phyloP scores from a whole-genome alignment of 495 filamentous ascomycete species.

The Podospora fimiseda region DNA sequence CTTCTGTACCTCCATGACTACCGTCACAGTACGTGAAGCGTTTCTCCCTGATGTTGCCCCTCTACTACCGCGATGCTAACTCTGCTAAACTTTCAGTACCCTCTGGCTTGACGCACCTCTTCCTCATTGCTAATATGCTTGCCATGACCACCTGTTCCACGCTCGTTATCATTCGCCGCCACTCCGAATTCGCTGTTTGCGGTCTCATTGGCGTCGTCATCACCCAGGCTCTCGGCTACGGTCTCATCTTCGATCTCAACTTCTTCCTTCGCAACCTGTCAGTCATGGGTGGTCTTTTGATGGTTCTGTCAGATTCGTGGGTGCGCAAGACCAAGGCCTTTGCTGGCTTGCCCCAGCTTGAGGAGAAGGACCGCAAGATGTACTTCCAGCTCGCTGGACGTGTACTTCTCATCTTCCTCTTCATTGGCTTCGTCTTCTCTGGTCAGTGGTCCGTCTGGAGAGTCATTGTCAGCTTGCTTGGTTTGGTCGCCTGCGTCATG shows the following conservation, averaged over 20 bases:
- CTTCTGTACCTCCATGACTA: conserved; percentile 88
- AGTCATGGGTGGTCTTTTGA: conserved; percentile 91
- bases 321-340: conserved; percentile 96
- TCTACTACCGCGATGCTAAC: conserved; percentile 12
- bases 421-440: conserved; percentile 91
- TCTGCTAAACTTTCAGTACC: conserved; percentile 55
- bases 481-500: conserved; percentile 92
- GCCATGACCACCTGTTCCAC: conserved; percentile 79
- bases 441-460: conserved; percentile 87
- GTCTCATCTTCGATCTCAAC: conserved; percentile 97
- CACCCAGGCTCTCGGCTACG: conserved; percentile 95
- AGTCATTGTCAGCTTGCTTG: conserved; percentile 72
- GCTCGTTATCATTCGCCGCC: conserved; percentile 82
- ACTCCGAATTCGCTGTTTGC: conserved; percentile 84
- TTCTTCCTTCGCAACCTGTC: conserved; percentile 99
- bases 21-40: conserved; percentile 65
- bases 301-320: conserved; percentile 98
- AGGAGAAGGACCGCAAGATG: conserved; percentile 99
- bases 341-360: conserved; percentile 83
- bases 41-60: background rate
- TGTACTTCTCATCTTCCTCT: conserved; percentile 94
- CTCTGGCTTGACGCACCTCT: conserved; percentile 82
- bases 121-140: conserved; percentile 84
- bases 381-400: conserved; percentile 97
- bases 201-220: conserved; percentile 88